These are phyloP conservation scores for Eustoma russellianum DNA, from an alignment of 257 asterid species.

Conservation along the genomic window DNA sequence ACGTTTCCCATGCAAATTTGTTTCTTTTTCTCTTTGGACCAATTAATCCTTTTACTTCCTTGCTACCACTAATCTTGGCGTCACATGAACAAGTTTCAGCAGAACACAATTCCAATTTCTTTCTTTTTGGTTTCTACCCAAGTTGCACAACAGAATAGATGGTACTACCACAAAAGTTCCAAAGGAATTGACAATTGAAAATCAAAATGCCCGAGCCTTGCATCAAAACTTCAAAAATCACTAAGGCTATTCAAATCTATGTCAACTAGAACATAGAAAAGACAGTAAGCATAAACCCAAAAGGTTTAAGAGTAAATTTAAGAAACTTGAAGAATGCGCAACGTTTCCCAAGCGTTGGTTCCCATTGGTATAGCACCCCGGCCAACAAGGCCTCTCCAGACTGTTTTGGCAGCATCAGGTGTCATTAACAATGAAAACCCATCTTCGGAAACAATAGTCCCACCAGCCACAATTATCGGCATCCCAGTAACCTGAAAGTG, in stretches of 20 bases:
- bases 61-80: no score
- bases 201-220: background rate
- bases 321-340: slow-evolving; percentile 81
- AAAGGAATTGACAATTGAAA: background rate
- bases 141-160: no score
- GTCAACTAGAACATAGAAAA: slow-evolving; percentile 5
- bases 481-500: slow-evolving; percentile 62
- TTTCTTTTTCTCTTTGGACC: no score
- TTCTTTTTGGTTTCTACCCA: no score
- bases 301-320: no score
- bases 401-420: slow-evolving; percentile 48
- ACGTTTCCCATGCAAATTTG: no score
- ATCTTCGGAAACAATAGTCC: slow-evolving; percentile 65
- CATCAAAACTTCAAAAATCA: no score
- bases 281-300: background rate
- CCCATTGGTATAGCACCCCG: slow-evolving; percentile 77
- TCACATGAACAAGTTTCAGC: no score
- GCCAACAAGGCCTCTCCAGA: slow-evolving; percentile 61
- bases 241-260: background rate
- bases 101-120: no score
- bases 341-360: slow-evolving; percentile 76
- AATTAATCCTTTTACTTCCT: no score
- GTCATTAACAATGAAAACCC: slow-evolving; percentile 81
- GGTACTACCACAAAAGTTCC: no score
- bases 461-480: slow-evolving; percentile 87